A percentile compares a stretch with the other conserved stretches of the same genome.
Conservation (phyloP, 192 early-diverging fungal genomes). For the Entophlyctis luteolus region DNA sequence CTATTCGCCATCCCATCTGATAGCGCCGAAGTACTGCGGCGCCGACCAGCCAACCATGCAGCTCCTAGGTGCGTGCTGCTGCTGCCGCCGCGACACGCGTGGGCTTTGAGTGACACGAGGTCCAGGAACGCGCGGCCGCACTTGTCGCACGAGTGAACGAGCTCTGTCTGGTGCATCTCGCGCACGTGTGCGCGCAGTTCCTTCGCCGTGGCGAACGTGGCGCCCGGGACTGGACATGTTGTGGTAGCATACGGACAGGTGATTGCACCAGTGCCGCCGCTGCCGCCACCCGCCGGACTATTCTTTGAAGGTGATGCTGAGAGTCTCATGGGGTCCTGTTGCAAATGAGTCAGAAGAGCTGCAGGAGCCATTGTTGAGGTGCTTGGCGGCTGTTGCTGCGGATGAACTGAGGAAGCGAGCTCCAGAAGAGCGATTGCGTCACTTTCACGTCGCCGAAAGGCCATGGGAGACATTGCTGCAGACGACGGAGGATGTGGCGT, state of each 20-base stretch:
- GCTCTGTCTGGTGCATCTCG: conserved; percentile 11
- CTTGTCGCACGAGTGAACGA: conserved; percentile 6
- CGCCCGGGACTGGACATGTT: not conserved
- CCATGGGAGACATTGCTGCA: too few relatives aligned
- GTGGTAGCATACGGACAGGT: not conserved
- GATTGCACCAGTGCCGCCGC: too few relatives aligned
- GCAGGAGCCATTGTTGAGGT: too few relatives aligned
- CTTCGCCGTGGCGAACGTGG: not conserved
- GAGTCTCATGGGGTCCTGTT: too few relatives aligned
- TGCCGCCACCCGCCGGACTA: too few relatives aligned
- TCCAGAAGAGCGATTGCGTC: too few relatives aligned
- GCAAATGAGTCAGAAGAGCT: too few relatives aligned
- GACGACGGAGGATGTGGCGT: too few relatives aligned
- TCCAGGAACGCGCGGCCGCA: conserved; percentile 19
- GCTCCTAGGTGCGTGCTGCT: not conserved
- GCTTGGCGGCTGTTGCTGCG: too few relatives aligned
- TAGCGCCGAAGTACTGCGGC: not conserved
- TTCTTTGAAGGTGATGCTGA: too few relatives aligned
- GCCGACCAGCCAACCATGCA: not conserved
- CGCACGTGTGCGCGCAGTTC: conserved; percentile 13
- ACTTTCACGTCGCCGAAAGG: too few relatives aligned
- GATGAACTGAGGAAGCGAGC: too few relatives aligned
- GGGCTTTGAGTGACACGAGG: not conserved
- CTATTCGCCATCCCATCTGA: not conserved
- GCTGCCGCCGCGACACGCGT: conserved; percentile 1